Conservation (phyloP, 352 stramenopile species). For the Globisporangium cederbergense region DNA sequence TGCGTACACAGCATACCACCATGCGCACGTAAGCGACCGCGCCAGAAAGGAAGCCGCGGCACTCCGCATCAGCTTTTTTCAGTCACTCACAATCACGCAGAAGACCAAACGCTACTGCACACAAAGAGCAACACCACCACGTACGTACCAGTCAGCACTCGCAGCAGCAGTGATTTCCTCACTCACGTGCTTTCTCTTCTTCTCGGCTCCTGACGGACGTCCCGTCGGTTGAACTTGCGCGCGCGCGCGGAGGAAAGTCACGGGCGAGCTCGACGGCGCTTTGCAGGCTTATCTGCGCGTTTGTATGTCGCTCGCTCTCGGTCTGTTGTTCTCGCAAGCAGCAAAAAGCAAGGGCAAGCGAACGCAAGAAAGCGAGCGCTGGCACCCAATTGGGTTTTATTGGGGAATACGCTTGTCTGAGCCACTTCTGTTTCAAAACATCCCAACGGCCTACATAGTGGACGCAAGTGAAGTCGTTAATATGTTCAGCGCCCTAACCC, state of each 20-base stretch:
- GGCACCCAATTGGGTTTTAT: too few species aligned
- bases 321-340: slow-evolving; percentile 5
- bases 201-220: not conserved
- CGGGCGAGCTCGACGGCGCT: slow-evolving; percentile 3
- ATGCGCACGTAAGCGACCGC: not conserved
- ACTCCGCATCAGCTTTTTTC: not conserved
- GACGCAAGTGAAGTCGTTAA: too few species aligned
- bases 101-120: not conserved
- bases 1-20: not conserved
- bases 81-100: not conserved
- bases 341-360: not conserved
- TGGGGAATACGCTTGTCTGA: too few species aligned
- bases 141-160: not conserved
- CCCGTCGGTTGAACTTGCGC: slow-evolving; percentile 7
- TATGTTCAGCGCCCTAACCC: too few species aligned
- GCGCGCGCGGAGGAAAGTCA: slow-evolving; percentile 4
- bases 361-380: too few species aligned
- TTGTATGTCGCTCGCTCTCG: slow-evolving; percentile 8
- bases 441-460: too few species aligned
- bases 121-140: not conserved
- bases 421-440: too few species aligned
- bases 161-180: not conserved
- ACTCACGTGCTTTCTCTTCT: not conserved
- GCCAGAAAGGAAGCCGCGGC: not conserved
- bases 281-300: slow-evolving; percentile 10